phyloP scores from a whole-genome alignment of 805 yeast genomes.

The Nakazawaea holstii region DNA sequence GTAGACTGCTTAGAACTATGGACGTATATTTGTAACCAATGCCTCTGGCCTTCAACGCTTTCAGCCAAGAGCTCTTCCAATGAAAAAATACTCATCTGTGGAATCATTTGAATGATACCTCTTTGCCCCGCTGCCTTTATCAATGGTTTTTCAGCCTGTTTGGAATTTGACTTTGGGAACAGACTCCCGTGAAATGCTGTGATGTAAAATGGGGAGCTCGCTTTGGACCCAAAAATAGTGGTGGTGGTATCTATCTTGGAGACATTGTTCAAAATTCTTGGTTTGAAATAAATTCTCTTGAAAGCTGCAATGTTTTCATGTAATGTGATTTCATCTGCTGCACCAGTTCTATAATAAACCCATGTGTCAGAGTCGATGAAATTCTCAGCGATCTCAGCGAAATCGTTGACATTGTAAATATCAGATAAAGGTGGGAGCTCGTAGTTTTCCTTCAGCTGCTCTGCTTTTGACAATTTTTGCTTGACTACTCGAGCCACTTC shows the following conservation, averaged over 20 bases:
- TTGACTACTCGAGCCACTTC: neutral
- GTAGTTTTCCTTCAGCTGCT: neutral
- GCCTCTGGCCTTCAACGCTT: constrained; percentile 28
- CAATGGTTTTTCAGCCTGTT: constrained; percentile 32
- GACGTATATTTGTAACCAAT: constrained; percentile 37
- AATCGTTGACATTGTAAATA: constrained; percentile 38
- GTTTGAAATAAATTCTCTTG: constrained; percentile 35
- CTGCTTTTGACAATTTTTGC: neutral
- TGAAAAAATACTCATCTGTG: constrained; percentile 35
- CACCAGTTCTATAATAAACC: constrained; percentile 40
- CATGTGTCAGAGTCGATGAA: constrained; percentile 39
- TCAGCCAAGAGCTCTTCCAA: constrained; percentile 35
- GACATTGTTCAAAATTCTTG: constrained; percentile 35
- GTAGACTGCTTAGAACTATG: constrained; percentile 24
- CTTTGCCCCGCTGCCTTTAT: constrained; percentile 32
- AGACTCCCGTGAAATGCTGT: constrained; percentile 40
- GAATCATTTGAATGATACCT: constrained; percentile 37
- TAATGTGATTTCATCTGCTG: constrained; percentile 40
- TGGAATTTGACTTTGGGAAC: constrained; percentile 33
- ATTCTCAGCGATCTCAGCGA: constrained; percentile 39
- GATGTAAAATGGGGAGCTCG: constrained; percentile 35
- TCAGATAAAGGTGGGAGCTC: constrained; percentile 30
- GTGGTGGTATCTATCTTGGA: constrained; percentile 29
- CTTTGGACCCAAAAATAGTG: constrained; percentile 32
- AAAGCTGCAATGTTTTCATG: constrained; percentile 38